Base-by-base conservation (phyloP, 2,329 filamentous ascomycete species). In the Penicillium sp. region DNA sequence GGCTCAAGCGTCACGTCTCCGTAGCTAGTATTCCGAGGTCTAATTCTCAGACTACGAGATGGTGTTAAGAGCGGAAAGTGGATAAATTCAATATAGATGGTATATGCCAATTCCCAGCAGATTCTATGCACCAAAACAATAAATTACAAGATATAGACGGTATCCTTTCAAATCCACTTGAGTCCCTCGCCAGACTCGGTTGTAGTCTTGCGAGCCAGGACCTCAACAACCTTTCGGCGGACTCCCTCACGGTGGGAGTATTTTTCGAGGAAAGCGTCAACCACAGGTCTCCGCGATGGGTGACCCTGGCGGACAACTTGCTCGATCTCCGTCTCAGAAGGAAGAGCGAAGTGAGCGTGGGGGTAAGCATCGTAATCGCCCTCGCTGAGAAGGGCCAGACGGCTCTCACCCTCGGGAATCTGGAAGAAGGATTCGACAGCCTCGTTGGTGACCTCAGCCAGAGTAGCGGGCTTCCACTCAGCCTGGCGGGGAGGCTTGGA, bases 301-400 rank as follows among this genome's bases (percentile, higher is more conserved):
- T 77, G 76, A 10, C 75, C 70, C 32, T 60, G 68, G 40, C 64
- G 72, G 46, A 79, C 76, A 45, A 74, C 73, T 14, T 67, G 57
- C 65, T 80, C 64, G 48, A 87, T 83, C 44, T 71, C 67, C 5
- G 64, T 58, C 75, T 97, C 92, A 2, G 79, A 81, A 5, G 93
- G 94, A 56, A 97, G 78, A 5, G 87, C 88, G 29, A 92, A 85
- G 31, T 65, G 64, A 27, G 75, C 73, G 71, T 90, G 84, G 1
- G 92, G 93, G 73, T 97, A 97, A 54, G 87, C 77, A 5, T 67
- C 71, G 75, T 88, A 97, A 62, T 88, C 82, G 5, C 56, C 60
- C 11, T 77, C 72, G 49, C 79, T 86, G 54, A 92, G 77, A 49
- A 96, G 79, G 43, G 78, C 60, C 42, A 97, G 75, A 49, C 76